Evolutionary conservation across 257 asterid genomes (phyloP), one percentile per base, ranked within the genome.

Genomic region (Penstemon barbatus): DNA sequence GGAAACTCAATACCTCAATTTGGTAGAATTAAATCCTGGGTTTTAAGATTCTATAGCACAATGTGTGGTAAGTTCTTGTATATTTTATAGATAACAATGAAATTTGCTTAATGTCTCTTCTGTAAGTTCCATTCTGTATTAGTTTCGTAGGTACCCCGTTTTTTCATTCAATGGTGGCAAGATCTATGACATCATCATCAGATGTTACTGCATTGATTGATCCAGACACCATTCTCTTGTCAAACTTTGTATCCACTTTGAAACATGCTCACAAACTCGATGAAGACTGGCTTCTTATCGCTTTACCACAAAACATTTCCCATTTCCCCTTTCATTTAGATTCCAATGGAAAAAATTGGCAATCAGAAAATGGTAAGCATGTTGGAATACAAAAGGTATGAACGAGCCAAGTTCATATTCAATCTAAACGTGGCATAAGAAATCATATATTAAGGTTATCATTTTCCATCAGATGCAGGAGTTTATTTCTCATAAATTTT

Each of bases 91-190:
- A 65, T 18, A 43, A 39, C 70, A 61, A 52, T 46, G 57, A 43
- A 59, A 46, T 36, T 75, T 65, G 58, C 68, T 64, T 64, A 63
- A 46, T 49, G 42, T 56, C 41, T 48, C 42, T 65, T 60, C 52
- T 54, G 58, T 53, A 46, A 51, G 18, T 61, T 45, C 11, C 52
- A 57, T 77, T 54, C 40, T 72, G 61, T 66, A 12, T 74, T 77
- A 93, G 99, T 89, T 93, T 90, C 71, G 71, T 84, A 19, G 87
- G 88, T 57, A 87, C 92, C 65, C 96, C 97, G 0, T 93, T 85
- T 77, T 87, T 90, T 74, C 97, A 93, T 81, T 89, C 99, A 64
- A 87, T 93, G 97, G 83, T 93, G 72, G 96, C 96, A 58, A 83
- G 96, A 79, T 61, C 95, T 67, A 79, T 84, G 75, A 78, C 89